Base-by-base conservation (phyloP, 164 flowering plant species). In the Paratinospora sagittata region DNA sequence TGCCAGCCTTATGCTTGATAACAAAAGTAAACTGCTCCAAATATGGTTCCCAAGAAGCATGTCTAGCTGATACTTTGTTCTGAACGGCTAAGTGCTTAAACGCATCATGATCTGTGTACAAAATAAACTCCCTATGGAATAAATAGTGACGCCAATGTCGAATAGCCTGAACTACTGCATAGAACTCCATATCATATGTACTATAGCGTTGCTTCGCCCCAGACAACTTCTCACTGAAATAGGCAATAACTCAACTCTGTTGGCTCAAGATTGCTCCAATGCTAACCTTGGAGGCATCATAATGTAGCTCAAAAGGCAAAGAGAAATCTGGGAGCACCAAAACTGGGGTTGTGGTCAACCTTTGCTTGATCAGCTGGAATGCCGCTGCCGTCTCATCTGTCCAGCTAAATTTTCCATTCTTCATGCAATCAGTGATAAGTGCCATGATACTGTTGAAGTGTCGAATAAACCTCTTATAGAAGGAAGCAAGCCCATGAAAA, bases 141-240 rank as follows among this genome's bases (percentile, higher is more conserved):
- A 60, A 23, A 24, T 60, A 69, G 33, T 69, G 71, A 3, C 11
- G 39, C 52, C 26, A 62, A 26, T 26, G 16, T 9, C 26, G 16
- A 0, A 63, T 3, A 8, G 55, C 14, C 30, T 62, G 60, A 0
- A 71, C 49, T 21, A 70, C 57, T 3, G 61, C 67, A 16, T 60
- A 62, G 17, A 71, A 71, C 19, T 71, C 73, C 13, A 71, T 6
- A 8, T 63, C 39, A 57, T 55, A 69, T 8, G 71, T 57, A 3
- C 30, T 27, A 9, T 69, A 69, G 16, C 36, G 34, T 8, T 6
- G 14, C 2, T 36, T 57, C 5, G 63, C 21, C 8, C 55, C 55
- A 13, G 8, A 10, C 27, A 70, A 58, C 49, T 69, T 69, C 16
- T 69, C 52, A 12, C 65, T 69, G 47, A 60, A 70, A 34, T 52